Base-by-base conservation (phyloP, 768 basidiomycete genomes). In the Tylopilus cervinicoccineus region DNA sequence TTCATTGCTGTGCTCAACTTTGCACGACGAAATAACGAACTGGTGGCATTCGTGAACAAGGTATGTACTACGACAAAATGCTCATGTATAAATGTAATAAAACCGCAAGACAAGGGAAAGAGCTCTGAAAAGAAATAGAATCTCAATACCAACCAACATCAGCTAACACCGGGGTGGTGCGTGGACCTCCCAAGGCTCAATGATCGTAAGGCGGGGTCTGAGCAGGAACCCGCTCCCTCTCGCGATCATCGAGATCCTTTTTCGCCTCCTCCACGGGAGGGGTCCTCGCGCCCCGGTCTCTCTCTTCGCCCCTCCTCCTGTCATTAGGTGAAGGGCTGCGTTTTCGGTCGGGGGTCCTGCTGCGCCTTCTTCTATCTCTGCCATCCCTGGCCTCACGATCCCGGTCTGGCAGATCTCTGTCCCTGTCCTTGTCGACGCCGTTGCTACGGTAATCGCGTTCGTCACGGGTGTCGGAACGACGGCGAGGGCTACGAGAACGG, bases 201-300 rank as follows among this genome's bases (percentile, higher is more conserved):
- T 73, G 73, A 55, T 82, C 81, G 53, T 79, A 82, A 27, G 80
- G 79, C 31, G 83, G 82, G 8, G 81, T 81, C 55, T 75, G 76
- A 43, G 76, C 63, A 10, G 55, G 51, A 6, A 20, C 77, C 62
- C 73, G 68, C 43, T 82, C 81, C 62, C 73, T 69, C 47, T 82
- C 81, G 7, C 74, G 76, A 16, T 75, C 74, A 53, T 74, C 75
- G 1, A 45, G 16, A 37, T 76, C 75, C 38, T 69, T 68, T 53
- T 74, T 73, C 38, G 52, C 58, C 11, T 75, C 71, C 47, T 72
- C 71, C 48, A 59, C 57, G 6, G 73, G 72, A 43, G 79, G 81
- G 38, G 82, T 79, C 64, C 75, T 73, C 22, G 77, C 76, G 34
- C 44, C 52, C 43, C 73, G 69, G 51, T 80, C 79, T 49, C 72